Evolutionary conservation across 495 filamentous ascomycete species (phyloP), one percentile per base, ranked within the genome.

Genomic region (Monascus purpureus): DNA sequence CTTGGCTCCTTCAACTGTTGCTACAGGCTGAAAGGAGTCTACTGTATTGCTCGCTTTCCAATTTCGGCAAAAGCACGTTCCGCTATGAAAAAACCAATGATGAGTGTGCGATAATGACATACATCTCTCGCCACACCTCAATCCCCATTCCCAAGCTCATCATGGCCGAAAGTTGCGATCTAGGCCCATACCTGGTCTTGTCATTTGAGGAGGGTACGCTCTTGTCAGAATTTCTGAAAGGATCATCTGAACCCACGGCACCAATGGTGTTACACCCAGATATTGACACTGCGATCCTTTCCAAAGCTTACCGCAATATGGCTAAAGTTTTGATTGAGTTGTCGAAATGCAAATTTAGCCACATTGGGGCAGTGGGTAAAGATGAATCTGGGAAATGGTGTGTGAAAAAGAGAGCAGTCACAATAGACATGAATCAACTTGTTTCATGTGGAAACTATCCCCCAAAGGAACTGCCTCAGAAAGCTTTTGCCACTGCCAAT

Each of bases 171-270:
- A 49, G 40, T 6, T 43, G 43, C 14, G 40, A 41, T 2, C 26
- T 61, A 22, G 58, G 64, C 3, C 60, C 60, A 2, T 68, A 63
- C 40, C 59, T 67, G 29, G 61, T 70, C 27, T 61, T 65, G 48
- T 41, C 51, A 12, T 59, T 57, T 35, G 31, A 66, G 25, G 45
- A 58, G 25, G 49, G 61, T 29, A 29, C 33, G 2, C 28, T 29
- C 16, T 33, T 52, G 22, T 32, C 23, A 6, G 16, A 28, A 22
- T 43, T 35, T 23, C 45, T 49, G 8, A 42, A 25, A 30, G 47
- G 51, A 35, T 31, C 37, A 20, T 33, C 36, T 24, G 25, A 31
- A 22, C 28, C 36, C 15, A 17, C 17, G 26, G 35, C 33, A 11
- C n/a, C n/a, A n/a, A n/a, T n/a, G n/a, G 42, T 38, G 11, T 27